Evolutionary conservation across 805 yeast genomes (phyloP).

Genomic region (Pichia sporocuriosa): DNA sequence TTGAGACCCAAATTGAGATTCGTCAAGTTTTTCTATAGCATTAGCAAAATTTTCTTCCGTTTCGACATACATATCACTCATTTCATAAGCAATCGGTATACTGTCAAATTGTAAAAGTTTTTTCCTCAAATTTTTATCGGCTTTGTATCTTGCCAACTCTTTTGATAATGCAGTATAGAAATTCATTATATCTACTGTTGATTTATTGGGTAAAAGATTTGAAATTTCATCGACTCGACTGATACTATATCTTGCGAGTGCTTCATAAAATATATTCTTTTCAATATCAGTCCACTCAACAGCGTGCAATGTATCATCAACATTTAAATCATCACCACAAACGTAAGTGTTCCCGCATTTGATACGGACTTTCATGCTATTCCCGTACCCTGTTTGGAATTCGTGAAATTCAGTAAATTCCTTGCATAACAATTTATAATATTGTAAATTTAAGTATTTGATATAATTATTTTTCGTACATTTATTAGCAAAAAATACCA

Average conservation of each 20-base stretch:
- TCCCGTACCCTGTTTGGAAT: slow-evolving; percentile 4
- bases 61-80: slow-evolving; percentile 36
- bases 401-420: slow-evolving; percentile 9
- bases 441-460: slow-evolving; percentile 3
- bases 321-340: not conserved
- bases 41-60: slow-evolving; percentile 36
- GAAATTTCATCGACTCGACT: slow-evolving; percentile 37
- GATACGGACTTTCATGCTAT: not conserved
- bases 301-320: slow-evolving; percentile 20
- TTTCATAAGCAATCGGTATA: slow-evolving; percentile 48
- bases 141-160: slow-evolving; percentile 26
- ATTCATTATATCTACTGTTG: slow-evolving; percentile 36
- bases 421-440: slow-evolving; percentile 2
- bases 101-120: slow-evolving; percentile 34
- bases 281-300: slow-evolving; percentile 42
- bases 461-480: not conserved
- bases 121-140: slow-evolving; percentile 12
- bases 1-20: not conserved
- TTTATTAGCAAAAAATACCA: not conserved
- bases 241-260: slow-evolving; percentile 44
- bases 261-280: slow-evolving; percentile 45
- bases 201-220: slow-evolving; percentile 34
- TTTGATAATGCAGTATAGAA: slow-evolving; percentile 37
- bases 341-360: slow-evolving; percentile 2
- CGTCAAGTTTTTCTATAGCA: slow-evolving; percentile 5